Evolutionary conservation across 2,329 filamentous ascomycete species (phyloP).

Genomic region (Diaporthe longicolla): DNA sequence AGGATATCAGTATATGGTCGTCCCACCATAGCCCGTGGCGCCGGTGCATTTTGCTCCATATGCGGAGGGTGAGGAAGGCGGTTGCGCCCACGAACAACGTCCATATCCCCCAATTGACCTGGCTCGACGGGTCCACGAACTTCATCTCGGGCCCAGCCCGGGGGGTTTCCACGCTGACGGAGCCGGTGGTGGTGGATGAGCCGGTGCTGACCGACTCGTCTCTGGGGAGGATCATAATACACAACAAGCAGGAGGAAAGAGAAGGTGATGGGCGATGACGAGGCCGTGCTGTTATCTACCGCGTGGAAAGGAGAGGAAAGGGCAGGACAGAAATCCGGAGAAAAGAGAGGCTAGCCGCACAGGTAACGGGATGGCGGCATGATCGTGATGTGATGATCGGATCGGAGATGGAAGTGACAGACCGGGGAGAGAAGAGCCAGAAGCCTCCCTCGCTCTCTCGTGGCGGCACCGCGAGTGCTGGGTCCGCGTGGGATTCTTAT

Average conservation of each 20-base stretch:
- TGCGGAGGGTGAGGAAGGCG: slow-evolving; percentile 43
- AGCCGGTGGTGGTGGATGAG: slow-evolving; percentile 25
- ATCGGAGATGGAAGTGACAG: slow-evolving; percentile 28
- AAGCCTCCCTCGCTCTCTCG: slow-evolving; percentile 20
- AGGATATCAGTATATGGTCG: slow-evolving; percentile 44
- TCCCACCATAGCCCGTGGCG: slow-evolving; percentile 43
- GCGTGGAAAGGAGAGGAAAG: background rate
- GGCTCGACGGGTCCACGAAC: slow-evolving; percentile 40
- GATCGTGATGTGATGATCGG: slow-evolving; percentile 33
- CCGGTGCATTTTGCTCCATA: slow-evolving; percentile 43
- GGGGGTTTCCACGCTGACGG: slow-evolving; percentile 7
- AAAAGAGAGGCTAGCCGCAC: slow-evolving; percentile 27
- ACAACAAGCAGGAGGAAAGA: background rate
- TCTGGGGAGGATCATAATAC: background rate
- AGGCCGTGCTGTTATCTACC: slow-evolving; percentile 10
- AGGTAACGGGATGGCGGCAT: slow-evolving; percentile 32
- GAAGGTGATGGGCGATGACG: background rate
- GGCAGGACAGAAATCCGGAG: slow-evolving; percentile 8
- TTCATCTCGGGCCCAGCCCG: slow-evolving; percentile 21
- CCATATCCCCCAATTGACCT: slow-evolving; percentile 45
- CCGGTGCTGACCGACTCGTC: slow-evolving; percentile 26
- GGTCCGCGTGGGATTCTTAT: slow-evolving; percentile 33
- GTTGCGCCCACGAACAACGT: slow-evolving; percentile 42
- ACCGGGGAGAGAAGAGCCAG: slow-evolving; percentile 28
- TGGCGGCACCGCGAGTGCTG: slow-evolving; percentile 14